Evolutionary conservation across 352 stramenopile species (phyloP), one percentile per base, ranked within the genome.

Genomic region (Blastocystis sp.): DNA sequence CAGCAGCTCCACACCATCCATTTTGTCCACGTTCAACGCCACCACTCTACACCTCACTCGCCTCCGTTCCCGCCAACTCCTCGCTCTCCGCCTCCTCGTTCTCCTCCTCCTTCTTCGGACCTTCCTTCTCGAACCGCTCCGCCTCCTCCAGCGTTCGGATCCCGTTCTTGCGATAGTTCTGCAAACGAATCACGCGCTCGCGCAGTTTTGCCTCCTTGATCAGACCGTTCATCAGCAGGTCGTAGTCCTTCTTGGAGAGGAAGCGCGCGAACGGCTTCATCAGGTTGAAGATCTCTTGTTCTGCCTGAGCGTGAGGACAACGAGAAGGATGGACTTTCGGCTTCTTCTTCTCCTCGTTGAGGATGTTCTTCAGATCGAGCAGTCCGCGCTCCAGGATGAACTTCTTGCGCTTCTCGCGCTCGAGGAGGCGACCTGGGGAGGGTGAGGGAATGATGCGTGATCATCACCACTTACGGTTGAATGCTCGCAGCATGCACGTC

Each of bases 261-360:
- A 98, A 98, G 1, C 96, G 94, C 62, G 96, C 96, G 92, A 98
- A 98, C 16, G 97, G 93, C 71, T 96, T 93, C 92, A 98, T 94
- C 59, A 97, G 94, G 45, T 95, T 94, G 50, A 97, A 92, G 76
- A 98, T 92, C 91, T 98, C 96, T 6, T 96, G 95, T 92, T 98
- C 96, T 90, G 98, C 96, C 0, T 94, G 93, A 24, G 91, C 93
- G 82, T 96, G 93, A 90, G 96, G 96, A 3, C 94, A 92, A 29
- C 94, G 93, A 91, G 88, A 96, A n/a, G 92, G 88, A 95, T 93
- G 16, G 93, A 94, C 50, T 95, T 96, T 97, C 21, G 96, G 95
- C 29, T 95, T 91, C 29, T 94, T 93, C 37, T 94, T 93, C 88
- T 98, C 95, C 24, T 94, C 93, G 80, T 96, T 92, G 80, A 98